Base-by-base conservation (phyloP, 768 basidiomycete species). In the Amanita rubescens region DNA sequence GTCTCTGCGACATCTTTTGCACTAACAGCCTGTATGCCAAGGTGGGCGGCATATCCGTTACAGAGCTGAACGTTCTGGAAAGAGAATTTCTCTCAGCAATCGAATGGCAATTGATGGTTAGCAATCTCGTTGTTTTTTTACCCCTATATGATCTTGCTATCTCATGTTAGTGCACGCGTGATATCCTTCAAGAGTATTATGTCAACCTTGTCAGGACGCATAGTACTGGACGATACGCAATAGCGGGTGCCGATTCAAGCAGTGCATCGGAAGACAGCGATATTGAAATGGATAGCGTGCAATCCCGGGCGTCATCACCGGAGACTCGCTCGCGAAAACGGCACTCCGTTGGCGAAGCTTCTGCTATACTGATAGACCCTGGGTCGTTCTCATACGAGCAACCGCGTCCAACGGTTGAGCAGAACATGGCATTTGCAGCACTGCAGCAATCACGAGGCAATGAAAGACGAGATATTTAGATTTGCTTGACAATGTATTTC, bases 1-100 rank as follows among this genome's bases (percentile, higher is more conserved):
- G 93, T 0, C 82, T 97, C 42, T 94, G 90, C 69, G 96, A 99
- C 71, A 81, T 84, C 17, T 98, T 98, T 68, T 95, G 90, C 72
- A 92, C 90, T 45, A 98, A 98, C 68, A 82, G 79, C 53, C 82
- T 94, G 64, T 98, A 98, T 71, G 92, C 96, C 59, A 89, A 87
- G 69, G 94, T 99, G 30, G 96, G 96, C 61, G 96, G 96, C 53
- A 92, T 97, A 65, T 84, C 88, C 58, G 77, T 93, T 46, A 76
- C 79, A 55, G 95, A 99, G 71, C 82, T 98, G 68, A 95, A 97
- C 72, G 75, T 90, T 62, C 81, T 99, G 57, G 96, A 99, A 73
- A 78, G 90, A 67, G 95, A 97, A 68, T 94, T 99, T 67, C 80
- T 97, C 48, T 76, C 76, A 53, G 84, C 85, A 65, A 93, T 96